Evolutionary conservation across 148 eudicot genomes (phyloP).

Genomic region (Dianthus caryophyllus): DNA sequence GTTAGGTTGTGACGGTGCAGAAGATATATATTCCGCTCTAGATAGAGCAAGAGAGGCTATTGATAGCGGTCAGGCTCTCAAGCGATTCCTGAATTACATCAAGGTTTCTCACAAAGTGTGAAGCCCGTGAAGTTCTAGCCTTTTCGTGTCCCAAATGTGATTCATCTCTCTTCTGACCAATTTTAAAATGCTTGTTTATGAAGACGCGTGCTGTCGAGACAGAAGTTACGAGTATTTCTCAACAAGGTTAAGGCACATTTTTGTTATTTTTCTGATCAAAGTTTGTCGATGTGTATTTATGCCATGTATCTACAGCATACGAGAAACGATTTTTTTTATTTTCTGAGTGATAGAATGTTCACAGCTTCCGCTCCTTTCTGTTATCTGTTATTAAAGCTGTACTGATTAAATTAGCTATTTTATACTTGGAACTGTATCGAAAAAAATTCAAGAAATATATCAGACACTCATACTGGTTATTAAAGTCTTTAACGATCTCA

Average conservation of each 20-base stretch:
- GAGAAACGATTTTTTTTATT: too few species aligned
- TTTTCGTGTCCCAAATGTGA: slow-evolving; percentile 11
- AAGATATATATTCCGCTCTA: slow-evolving; percentile 61
- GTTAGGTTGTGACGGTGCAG: slow-evolving; percentile 83
- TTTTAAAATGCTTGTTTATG: not conserved
- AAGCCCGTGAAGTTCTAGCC: not conserved
- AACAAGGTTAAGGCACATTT: not conserved
- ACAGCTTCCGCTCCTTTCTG: too few species aligned
- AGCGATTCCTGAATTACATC: slow-evolving; percentile 64
- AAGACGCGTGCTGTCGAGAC: not conserved
- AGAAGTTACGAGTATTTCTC: not conserved
- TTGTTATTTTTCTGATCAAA: too few species aligned
- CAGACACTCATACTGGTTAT: too few species aligned
- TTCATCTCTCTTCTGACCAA: not conserved
- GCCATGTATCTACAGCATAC: too few species aligned
- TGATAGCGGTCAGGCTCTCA: slow-evolving; percentile 86
- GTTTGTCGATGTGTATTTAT: too few species aligned
- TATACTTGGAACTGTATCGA: too few species aligned
- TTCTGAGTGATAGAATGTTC: too few species aligned
- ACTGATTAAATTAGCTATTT: too few species aligned
- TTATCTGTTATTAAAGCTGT: too few species aligned
- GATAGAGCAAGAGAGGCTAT: slow-evolving; percentile 90
- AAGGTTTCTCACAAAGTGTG: slow-evolving; percentile 58
- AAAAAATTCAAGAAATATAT: too few species aligned
- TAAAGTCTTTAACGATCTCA: too few species aligned